Evolutionary conservation across 2,329 filamentous ascomycete genomes (phyloP), one percentile per base, ranked within the genome.

Genomic region (Nigrograna mackinnonii): DNA sequence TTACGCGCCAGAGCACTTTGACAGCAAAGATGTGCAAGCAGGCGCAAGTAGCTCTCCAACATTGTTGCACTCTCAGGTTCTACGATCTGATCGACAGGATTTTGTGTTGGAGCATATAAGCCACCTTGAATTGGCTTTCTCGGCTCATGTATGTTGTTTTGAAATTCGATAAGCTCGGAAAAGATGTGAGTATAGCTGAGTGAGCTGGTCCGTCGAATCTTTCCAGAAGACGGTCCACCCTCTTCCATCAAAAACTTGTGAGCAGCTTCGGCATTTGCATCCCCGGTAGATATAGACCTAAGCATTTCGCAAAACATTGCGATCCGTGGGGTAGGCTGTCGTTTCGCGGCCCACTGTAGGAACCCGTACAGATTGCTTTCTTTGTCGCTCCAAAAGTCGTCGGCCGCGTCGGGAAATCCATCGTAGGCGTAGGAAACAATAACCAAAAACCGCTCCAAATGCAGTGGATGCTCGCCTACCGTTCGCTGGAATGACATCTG

Each of bases 231-330:
- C 36, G 85, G 60, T 1, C 57, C 55, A 4, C 87, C 84, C 62
- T 99, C 94, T 55, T 96, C 92, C 2, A 94, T 78, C 13, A 99
- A 75, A 61, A 99, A 99, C 37, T 85, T 84, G 65, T 99, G 92
- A 1, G 92, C 90, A 13, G 87, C 80, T 40, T 86, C 85, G 20
- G 94, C 92, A 56, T 89, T 94, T 39, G 88, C 82, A 40, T 89
- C 83, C 39, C 90, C 90, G 38, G 86, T 84, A 0, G 94, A 89
- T 35, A 99, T 85, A 1, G 91, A 87, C 60, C 91, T 88, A 13
- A 99, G 76, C 84, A 99, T 92, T 64, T 97, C 92, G 67, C 94
- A 99, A 57, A 97, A 99, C 11, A 92, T 91, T 47, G 90, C 94
- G 45, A 95, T 91, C 18, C 96, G 80, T n/a, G 94, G 94, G 0